Evolutionary conservation across 495 filamentous ascomycete species (phyloP), one percentile per base, ranked within the genome.

Genomic region (Hypoxylon lienhwacheense): DNA sequence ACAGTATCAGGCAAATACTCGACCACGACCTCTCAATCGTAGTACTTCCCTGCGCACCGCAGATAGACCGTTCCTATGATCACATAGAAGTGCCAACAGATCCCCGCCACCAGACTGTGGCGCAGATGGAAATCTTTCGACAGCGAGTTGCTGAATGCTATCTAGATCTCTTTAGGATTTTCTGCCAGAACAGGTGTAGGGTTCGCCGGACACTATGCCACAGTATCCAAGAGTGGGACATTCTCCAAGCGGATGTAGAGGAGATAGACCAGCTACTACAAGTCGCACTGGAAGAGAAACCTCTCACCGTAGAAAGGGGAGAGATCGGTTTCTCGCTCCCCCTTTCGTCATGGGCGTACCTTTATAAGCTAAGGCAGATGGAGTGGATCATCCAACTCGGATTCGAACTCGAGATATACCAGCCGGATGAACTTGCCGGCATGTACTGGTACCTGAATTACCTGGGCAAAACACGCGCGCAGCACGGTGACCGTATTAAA

Each of bases 381-480:
- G 86, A 91, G 52, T 87, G 85, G 76, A 85, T 93, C 35, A 77
- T 96, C 8, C 90, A 96, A 67, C 84, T 96, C 44, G 93, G 93
- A n/a, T 97, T 99, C 65, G 93, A 97, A 68, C 83, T 96, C 12
- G 84, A 90, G 6, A 82, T 95, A 19, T 97, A 97, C 64, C 83
- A 89, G 16, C 79, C 85, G 1, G 88, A 96, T 66, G 93, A 99
- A 70, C 76, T 93, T 5, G 81, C 85, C 8, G 84, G 82, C 11
- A 96, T 96, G 88, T 97, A 96, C 66, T 92, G 87, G 85, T 95
- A 88, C 52, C 75, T 87, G 5, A 75, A 81, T 62, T 73, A 81
- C 52, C 73, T 87, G 1, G 66, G 77, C 31, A 71, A 76, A 39
- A 77, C 76, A 0, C 75, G 80, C n/a, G 70, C 75, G 20, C 70